Conservation (phyloP, 805 yeast species). For the Candida taoyuanica region DNA sequence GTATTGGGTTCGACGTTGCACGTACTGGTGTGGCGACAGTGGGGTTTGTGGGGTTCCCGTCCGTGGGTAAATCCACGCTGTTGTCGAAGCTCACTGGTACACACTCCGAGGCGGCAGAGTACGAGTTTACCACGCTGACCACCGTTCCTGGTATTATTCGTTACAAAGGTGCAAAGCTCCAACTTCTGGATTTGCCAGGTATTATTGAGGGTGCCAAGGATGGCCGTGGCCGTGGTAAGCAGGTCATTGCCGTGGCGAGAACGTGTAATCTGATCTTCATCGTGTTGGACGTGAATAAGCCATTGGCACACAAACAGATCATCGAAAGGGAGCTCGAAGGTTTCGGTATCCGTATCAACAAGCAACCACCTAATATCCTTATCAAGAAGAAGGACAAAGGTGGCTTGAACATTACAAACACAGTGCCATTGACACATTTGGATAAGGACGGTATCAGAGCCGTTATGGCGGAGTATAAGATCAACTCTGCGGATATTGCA, state of each 20-base stretch:
- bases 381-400: constrained; percentile 94
- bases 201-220: constrained; percentile 89
- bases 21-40: constrained; percentile 97
- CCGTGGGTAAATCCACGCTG: constrained; percentile 82
- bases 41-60: constrained; percentile 98
- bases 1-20: constrained; percentile 97
- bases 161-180: constrained; percentile 96
- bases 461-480: constrained; percentile 91
- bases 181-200: constrained; percentile 90
- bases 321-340: constrained; percentile 96
- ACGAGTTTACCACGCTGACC: constrained; percentile 95
- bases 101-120: constrained; percentile 96
- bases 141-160: constrained; percentile 96
- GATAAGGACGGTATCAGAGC: constrained; percentile 93
- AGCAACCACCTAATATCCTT: constrained; percentile 87
- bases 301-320: constrained; percentile 87
- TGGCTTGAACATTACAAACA: constrained; percentile 89
- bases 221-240: constrained; percentile 91
- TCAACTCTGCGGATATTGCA: constrained; percentile 93
- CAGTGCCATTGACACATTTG: constrained; percentile 87
- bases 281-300: constrained; percentile 94
- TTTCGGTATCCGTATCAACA: constrained; percentile 91
- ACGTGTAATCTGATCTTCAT: constrained; percentile 91
- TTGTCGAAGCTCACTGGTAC: constrained; percentile 90
- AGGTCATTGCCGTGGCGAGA: constrained; percentile 98